Evolutionary conservation across 2,329 filamentous ascomycete genomes (phyloP), one percentile per base, ranked within the genome.

Genomic region (Penicillium capsulatum): DNA sequence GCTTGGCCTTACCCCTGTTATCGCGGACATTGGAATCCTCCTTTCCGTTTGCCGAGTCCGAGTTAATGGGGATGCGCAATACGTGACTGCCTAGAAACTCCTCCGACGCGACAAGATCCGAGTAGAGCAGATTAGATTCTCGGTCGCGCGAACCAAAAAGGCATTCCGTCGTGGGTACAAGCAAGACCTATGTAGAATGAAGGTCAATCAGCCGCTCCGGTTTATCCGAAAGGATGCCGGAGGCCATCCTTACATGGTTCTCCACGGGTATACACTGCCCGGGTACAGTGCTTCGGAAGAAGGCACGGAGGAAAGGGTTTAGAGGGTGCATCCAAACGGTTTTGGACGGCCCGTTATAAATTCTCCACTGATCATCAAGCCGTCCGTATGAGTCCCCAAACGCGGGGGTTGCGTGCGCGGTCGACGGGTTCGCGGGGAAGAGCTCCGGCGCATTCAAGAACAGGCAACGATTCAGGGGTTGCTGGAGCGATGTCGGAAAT

Each of bases 31-130:
- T 87, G 44, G 77, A 72, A 47, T 69, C 70, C 50, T 79, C 76
- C 52, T 76, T 77, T 44, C 66, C 65, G 31, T 68, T 66, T 40
- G 64, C 60, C 36, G 67, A 65, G 16, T 72, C 72, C 33, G 66
- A 64, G 29, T 72, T 67, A 36, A 70, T 71, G 29, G 87, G 83
- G 53, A 96, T 81, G 55, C 90, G 87, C 60, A 98, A 75, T 42
- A 97, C 89, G 84, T 98, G 92, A 73, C 92, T 97, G 48, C 83
- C 88, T 42, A 98, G 77, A 65, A 98, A 97, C 57, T 98, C 92
- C 64, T 98, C 92, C 40, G 86, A 89, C 46, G 80, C 79, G 58
- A 91, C 83, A 53, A 94, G 78, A 62, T 97, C 91, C 55, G 81
- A 73, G 66, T 89, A 84, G 42, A 78, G 72, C 51, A 80, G 74